Evolutionary conservation across 768 basidiomycete species (phyloP), one percentile per base, ranked within the genome.

Genomic region (Russula dissimulans): DNA sequence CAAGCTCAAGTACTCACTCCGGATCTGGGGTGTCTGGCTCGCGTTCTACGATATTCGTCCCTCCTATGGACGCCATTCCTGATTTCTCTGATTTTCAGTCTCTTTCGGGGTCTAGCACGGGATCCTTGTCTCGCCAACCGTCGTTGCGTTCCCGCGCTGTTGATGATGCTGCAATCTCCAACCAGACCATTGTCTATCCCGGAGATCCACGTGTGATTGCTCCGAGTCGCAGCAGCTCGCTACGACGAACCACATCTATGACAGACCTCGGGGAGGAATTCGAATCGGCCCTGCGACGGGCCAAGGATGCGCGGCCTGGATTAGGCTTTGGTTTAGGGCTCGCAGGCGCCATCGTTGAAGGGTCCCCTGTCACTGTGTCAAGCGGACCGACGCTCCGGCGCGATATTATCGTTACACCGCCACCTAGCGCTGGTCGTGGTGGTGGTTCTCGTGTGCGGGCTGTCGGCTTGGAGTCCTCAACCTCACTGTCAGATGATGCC

Each of bases 1-100:
- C 70, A 5, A 78, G 76, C 32, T 79, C 71, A 6, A 71, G 71
- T 5, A 74, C 78, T 1, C 73, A 69, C 6, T 75, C 76, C 2
- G 78, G 87, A 2, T 87, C 87, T 9, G 51, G 34, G 5, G 79
- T 83, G 0, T 87, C 76, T 3, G 81, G 88, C 2, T 88, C 86
- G 3, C 80, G 85, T 1, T 87, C 86, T 3, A 90, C 88, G 1
- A 80, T 85, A 38, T 91, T 87, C 66, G 81, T 91, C 1, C 89
- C 89, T 0, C 88, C 89, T 0, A 70, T 90, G n/a, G 78, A 81
- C 56, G 77, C 80, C 3, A 77, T 90, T 32, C 85, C 85, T 0
- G 87, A 89, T 18, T 78, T 91, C 12, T 83, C 85, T 0, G 88
- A 90, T 60, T 71, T 86, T 59, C 69, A 74, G 12, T 77, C 78